Evolutionary conservation across 352 stramenopile genomes (phyloP).

Genomic region (Phytophthora kernoviae): DNA sequence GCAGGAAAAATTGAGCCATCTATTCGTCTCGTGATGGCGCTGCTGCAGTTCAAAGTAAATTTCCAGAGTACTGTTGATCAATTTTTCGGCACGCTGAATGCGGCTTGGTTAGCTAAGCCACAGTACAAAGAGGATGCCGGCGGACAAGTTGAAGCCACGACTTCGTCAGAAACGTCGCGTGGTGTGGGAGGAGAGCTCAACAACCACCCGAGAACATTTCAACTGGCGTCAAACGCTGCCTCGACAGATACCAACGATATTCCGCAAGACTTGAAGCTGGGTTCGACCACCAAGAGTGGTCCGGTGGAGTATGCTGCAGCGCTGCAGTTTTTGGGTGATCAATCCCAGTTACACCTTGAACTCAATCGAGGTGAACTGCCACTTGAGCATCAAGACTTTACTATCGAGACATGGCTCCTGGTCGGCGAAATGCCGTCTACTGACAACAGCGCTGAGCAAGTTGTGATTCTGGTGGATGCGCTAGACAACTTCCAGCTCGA

Average conservation of each 20-base stretch:
- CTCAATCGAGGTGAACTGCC: slow-evolving; percentile 10
- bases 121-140: slow-evolving; percentile 1
- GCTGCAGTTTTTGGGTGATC: slow-evolving; percentile 24
- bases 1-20: slow-evolving; percentile 30
- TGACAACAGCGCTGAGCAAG: slow-evolving; percentile 2
- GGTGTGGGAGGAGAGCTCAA: slow-evolving; percentile 10
- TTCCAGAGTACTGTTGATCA: slow-evolving; percentile 6
- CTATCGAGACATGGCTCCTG: slow-evolving; percentile 46
- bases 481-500: slow-evolving; percentile 42
- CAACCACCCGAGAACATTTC: slow-evolving; percentile 4
- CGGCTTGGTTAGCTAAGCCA: slow-evolving; percentile 7
- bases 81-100: neutral
- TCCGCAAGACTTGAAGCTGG: neutral
- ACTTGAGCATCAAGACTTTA: slow-evolving; percentile 36
- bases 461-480: slow-evolving; percentile 39
- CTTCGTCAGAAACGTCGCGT: neutral
- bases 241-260: neutral
- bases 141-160: slow-evolving; percentile 5
- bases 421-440: slow-evolving; percentile 21
- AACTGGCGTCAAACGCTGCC: neutral
- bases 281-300: neutral
- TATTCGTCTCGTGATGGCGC: slow-evolving; percentile 28
- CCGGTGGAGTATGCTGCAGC: slow-evolving; percentile 31
- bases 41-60: slow-evolving; percentile 35
- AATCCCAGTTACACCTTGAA: slow-evolving; percentile 34